Evolutionary conservation across 2,329 filamentous ascomycete genomes (phyloP).

Genomic region (Exophiala oligosperma): DNA sequence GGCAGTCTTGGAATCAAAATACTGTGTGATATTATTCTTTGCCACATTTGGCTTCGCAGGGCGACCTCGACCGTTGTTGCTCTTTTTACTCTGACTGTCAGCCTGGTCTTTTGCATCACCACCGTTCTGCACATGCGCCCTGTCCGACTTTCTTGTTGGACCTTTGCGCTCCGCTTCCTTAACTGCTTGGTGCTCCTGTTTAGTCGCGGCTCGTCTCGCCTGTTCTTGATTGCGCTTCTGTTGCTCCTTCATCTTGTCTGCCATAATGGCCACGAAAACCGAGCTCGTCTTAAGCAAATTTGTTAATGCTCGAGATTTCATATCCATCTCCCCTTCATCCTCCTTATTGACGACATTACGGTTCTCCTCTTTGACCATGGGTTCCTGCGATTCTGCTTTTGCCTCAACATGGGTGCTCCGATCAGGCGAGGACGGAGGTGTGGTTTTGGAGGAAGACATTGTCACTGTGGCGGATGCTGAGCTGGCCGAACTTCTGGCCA

Average conservation of each 20-base stretch:
- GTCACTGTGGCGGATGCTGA: slow-evolving; percentile 10
- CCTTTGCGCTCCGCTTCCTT: slow-evolving; percentile 32
- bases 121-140: slow-evolving; percentile 3
- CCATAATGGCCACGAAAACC: slow-evolving; percentile 51
- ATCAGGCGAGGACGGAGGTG: slow-evolving; percentile 15
- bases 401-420: slow-evolving; percentile 1
- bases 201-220: slow-evolving; percentile 39
- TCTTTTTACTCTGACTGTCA: slow-evolving; percentile 28
- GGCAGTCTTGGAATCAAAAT: slow-evolving; percentile 61
- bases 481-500: slow-evolving; percentile 10
- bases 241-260: slow-evolving; percentile 49
- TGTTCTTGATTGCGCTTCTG: slow-evolving; percentile 46
- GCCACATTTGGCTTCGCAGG: slow-evolving; percentile 26
- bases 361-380: slow-evolving; percentile 11
- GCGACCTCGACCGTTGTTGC: slow-evolving; percentile 23
- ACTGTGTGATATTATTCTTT: slow-evolving; percentile 52
- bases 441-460: slow-evolving; percentile 18
- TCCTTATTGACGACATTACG: slow-evolving; percentile 30
- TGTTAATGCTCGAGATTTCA: slow-evolving; percentile 45
- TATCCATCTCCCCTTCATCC: slow-evolving; percentile 42
- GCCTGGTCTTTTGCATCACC: neutral
- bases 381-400: slow-evolving; percentile 7
- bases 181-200: slow-evolving; percentile 31
- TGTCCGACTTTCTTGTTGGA: slow-evolving; percentile 24
- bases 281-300: slow-evolving; percentile 48